Conservation (phyloP, 164 flowering plant genomes). For the Pachysandra terminalis region DNA sequence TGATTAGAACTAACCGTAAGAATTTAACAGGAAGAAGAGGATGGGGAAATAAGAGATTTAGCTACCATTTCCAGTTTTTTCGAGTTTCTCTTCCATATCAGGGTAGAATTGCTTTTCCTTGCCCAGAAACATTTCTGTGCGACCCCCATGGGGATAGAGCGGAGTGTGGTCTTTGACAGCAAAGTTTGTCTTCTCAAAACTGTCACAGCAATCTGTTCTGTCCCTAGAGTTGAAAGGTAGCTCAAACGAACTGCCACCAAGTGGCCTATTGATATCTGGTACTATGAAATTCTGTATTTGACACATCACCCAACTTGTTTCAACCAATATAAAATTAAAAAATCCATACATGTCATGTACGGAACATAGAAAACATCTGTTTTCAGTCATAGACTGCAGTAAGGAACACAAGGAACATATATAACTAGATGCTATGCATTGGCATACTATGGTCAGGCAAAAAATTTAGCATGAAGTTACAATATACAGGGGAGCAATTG, state of each 20-base stretch:
- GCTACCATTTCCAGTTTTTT: slow-evolving; percentile 42
- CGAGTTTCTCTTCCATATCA: slow-evolving; percentile 15
- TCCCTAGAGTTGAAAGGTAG: slow-evolving; percentile 22
- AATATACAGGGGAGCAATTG: neutral
- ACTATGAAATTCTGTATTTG: slow-evolving; percentile 42
- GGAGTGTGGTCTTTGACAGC: slow-evolving; percentile 19
- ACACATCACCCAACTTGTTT: neutral
- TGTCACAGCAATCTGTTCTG: slow-evolving; percentile 13
- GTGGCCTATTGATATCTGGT: slow-evolving; percentile 33
- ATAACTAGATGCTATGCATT: neutral
- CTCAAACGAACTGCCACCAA: slow-evolving; percentile 20
- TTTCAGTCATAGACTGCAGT: neutral
- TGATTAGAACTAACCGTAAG: neutral
- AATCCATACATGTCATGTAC: too few relatives aligned
- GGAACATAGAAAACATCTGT: neutral
- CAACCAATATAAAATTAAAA: neutral
- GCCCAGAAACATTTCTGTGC: slow-evolving; percentile 15
- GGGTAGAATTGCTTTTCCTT: slow-evolving; percentile 20
- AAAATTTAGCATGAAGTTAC: neutral
- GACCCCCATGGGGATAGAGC: slow-evolving; percentile 14
- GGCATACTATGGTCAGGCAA: neutral
- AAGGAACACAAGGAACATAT: neutral
- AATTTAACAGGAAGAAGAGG: neutral
- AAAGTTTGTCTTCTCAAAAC: slow-evolving; percentile 17
- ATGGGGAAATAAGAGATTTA: neutral